Conservation (phyloP, 768 basidiomycete species). For the Boletales sp. region DNA sequence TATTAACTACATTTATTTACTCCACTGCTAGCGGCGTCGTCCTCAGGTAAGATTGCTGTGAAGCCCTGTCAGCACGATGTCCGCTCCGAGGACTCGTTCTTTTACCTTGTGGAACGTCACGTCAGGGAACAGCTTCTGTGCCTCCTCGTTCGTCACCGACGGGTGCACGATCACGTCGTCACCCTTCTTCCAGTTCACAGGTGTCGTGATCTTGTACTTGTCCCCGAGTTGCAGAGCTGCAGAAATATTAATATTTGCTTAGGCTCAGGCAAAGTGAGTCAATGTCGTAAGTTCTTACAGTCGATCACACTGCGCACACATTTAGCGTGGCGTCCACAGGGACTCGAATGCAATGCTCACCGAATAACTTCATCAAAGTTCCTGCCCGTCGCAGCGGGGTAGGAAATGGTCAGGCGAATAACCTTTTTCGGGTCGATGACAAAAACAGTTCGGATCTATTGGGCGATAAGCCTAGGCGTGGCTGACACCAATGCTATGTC, state of each 20-base stretch:
- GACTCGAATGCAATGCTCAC: constrained; percentile 23
- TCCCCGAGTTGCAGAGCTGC: constrained; percentile 85
- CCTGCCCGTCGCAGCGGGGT: constrained; percentile 94
- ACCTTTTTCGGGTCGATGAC: constrained; percentile 95
- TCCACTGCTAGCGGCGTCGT: constrained; percentile 54
- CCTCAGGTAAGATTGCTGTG: constrained; percentile 77
- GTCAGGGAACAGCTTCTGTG: constrained; percentile 86
- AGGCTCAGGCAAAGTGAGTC: constrained; percentile 23
- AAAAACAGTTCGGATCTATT: constrained; percentile 91
- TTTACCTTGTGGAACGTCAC: constrained; percentile 75
- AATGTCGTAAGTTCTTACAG: constrained; percentile 36
- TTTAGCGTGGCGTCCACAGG: not conserved
- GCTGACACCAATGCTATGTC: not conserved
- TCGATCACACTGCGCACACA: constrained; percentile 62
- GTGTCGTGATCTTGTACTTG: constrained; percentile 80
- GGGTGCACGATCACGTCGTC: constrained; percentile 94
- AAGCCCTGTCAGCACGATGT: not conserved
- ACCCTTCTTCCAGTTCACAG: constrained; percentile 93
- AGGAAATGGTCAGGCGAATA: constrained; percentile 85
- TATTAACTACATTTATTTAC: constrained; percentile 3
- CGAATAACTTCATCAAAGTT: constrained; percentile 79
- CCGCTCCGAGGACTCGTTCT: not conserved
- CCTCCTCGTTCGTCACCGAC: constrained; percentile 79
- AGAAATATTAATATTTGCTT: constrained; percentile 7
- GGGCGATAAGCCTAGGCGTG: not conserved